These are phyloP conservation scores for Annulohypoxylon nitens DNA, from an alignment of 495 filamentous ascomycete species.

Conservation along the genomic window DNA sequence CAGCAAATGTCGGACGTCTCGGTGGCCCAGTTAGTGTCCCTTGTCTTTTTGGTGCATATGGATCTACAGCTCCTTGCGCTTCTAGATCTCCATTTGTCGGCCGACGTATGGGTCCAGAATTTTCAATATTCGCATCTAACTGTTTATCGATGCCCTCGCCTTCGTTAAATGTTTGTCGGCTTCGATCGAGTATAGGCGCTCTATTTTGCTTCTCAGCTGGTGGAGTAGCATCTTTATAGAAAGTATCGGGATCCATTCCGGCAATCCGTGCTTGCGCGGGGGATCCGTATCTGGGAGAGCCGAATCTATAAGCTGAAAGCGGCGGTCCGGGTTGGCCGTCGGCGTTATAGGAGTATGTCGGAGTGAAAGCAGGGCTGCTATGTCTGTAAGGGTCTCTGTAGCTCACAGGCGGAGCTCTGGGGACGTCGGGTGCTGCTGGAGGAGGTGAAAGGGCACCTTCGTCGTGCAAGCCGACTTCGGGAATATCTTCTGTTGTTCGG, in stretches of 20 bases:
- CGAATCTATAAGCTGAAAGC: conserved; percentile 42
- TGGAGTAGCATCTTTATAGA: conserved; percentile 52
- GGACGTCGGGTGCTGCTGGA: conserved; percentile 69
- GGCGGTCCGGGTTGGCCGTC: conserved; percentile 44
- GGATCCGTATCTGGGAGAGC: conserved; percentile 36
- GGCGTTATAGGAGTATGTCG: conserved; percentile 51
- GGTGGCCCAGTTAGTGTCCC: conserved; percentile 40
- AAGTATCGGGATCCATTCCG: conserved; percentile 60
- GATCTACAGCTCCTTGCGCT: conserved; percentile 31
- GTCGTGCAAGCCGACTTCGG: conserved; percentile 44
- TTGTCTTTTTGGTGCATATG: conserved; percentile 44
- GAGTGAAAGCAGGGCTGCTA: conserved; percentile 52
- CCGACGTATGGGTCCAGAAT: conserved; percentile 39
- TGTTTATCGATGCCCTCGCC: conserved; percentile 19
- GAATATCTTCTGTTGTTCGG: conserved; percentile 50
- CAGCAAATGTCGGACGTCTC: conserved; percentile 70
- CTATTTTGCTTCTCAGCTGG: conserved; percentile 48
- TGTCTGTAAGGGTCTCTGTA: conserved; percentile 65
- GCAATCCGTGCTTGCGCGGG: conserved; percentile 28
- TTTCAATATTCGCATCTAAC: conserved; percentile 36
- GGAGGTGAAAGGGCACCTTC: conserved; percentile 54
- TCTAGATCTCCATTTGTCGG: conserved; percentile 39
- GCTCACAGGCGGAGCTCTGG: conserved; percentile 69
- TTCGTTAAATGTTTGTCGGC: conserved; percentile 48
- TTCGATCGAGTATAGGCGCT: conserved; percentile 53